These are phyloP conservation scores for Aspergillus panamensis DNA, from an alignment of 495 filamentous ascomycete genomes.

Conservation along the genomic window DNA sequence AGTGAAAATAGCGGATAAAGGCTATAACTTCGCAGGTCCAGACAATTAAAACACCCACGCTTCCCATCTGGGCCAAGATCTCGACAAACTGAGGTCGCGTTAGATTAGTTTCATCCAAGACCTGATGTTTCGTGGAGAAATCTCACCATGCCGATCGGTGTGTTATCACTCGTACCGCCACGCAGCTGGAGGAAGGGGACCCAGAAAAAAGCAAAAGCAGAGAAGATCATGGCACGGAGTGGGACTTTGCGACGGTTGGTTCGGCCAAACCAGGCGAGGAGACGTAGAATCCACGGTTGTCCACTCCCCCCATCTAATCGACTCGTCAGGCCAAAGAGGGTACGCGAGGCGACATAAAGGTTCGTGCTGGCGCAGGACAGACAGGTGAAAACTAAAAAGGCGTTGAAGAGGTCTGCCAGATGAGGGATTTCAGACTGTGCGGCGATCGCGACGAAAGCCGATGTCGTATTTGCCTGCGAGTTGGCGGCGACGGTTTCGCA, in stretches of 20 bases:
- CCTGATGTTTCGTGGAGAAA: neutral
- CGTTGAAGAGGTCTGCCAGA: neutral
- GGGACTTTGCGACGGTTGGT: conserved; percentile 1
- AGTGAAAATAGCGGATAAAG: conserved; percentile 1
- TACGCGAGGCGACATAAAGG: neutral
- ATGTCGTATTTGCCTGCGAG: neutral
- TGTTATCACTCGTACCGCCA: neutral
- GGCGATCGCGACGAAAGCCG: conserved; percentile 2
- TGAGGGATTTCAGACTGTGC: neutral
- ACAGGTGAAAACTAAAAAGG: conserved; percentile 1
- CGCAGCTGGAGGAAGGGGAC: conserved; percentile 4
- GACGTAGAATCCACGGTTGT: neutral
- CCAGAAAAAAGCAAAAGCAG: neutral
- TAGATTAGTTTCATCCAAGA: neutral
- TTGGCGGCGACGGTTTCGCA: neutral
- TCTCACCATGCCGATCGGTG: conserved; percentile 2
- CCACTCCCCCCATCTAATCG: conserved; percentile 1
- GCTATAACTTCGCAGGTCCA: conserved; percentile 3
- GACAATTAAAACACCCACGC: neutral
- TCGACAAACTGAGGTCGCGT: neutral
- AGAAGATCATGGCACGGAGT: neutral
- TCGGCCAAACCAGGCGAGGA: conserved; percentile 1
- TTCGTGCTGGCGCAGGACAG: conserved; percentile 2
- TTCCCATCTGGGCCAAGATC: conserved; percentile 1
- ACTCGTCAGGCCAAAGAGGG: conserved; percentile 5